Evolutionary conservation across 2,329 filamentous ascomycete species (phyloP), one percentile per base, ranked within the genome.

Genomic region (Aspergillus oerlinghausenensis): DNA sequence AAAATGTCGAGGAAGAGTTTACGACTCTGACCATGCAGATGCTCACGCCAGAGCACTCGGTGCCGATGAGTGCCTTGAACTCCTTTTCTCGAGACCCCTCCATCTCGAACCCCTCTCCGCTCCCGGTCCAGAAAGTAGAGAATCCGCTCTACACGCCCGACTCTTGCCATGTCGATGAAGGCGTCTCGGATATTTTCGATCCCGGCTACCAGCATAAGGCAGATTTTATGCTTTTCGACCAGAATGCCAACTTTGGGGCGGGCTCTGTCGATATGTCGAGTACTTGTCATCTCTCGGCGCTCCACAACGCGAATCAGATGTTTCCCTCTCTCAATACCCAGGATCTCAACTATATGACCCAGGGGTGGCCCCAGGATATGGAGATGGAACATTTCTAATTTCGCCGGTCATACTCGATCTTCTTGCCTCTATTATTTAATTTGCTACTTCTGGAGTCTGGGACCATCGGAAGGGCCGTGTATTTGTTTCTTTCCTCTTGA

Each of bases 121-220:
- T 42, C 26, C 65, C 67, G 4, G 57, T 58, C 9, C 67, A 63
- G 1, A 68, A 69, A 54, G 66, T 63, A 8, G 66, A 67, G 29
- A 38, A 67, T 9, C 69, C 68, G 66, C 60, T 72, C 11, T 71
- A 67, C 51, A 67, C 69, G 1, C 67, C 69, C 2, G 55, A 61
- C 21, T 65, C 63, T 1, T 61, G 57, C 38, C 51, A 62, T 7
- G 54, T 63, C 2, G 67, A 67, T 17, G 67, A 68, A 21, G 63
- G 61, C 10, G 60, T 66, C 26, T 52, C 59, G 19, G 64, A 67
- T 32, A 54, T 57, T 14, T 65, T 63, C 45, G 61, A 63, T 19
- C 57, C 64, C 9, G 54, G 26, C 17, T 49, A 45, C 32, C 56
- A 61, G 26, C 56, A 53, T 4, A 65, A 66, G 52, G 59, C 55